phyloP scores from a whole-genome alignment of 176 grass and related monocot species.

The Hsuehochloa calcarea region DNA sequence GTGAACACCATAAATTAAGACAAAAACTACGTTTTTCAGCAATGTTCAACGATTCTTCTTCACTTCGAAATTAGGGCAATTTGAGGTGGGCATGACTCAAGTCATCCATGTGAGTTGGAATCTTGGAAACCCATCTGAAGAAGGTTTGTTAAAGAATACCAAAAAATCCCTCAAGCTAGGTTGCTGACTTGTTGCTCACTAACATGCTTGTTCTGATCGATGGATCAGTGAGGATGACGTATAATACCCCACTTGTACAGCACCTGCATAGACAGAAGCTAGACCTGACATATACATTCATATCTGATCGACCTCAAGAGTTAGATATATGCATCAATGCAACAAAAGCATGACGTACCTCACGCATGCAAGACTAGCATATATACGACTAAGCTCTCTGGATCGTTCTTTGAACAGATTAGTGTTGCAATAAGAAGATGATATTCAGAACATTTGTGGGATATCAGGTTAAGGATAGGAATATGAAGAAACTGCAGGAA shows the following conservation, averaged over 20 bases:
- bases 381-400: neutral
- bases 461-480: neutral
- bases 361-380: neutral
- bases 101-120: neutral
- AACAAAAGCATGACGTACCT: neutral
- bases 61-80: too few species aligned
- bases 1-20: neutral
- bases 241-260: neutral
- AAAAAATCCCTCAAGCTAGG: neutral
- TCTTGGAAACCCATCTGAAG: neutral
- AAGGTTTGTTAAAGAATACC: neutral
- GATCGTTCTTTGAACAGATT: neutral
- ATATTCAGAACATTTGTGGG: neutral
- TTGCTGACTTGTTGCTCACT: neutral
- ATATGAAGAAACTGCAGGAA: neutral
- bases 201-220: neutral
- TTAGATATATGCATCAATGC: neutral
- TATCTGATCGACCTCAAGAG: neutral
- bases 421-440: neutral
- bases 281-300: neutral
- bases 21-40: too few species aligned
- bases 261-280: neutral
- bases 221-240: neutral
- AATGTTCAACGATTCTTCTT: too few species aligned
- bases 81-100: neutral